Percentiles rank a stretch among this genome's conserved stretches.
These are phyloP conservation scores for Phaeosphaeria sp. DNA, from an alignment of 2,329 filamentous ascomycete species.

Conservation along the genomic window DNA sequence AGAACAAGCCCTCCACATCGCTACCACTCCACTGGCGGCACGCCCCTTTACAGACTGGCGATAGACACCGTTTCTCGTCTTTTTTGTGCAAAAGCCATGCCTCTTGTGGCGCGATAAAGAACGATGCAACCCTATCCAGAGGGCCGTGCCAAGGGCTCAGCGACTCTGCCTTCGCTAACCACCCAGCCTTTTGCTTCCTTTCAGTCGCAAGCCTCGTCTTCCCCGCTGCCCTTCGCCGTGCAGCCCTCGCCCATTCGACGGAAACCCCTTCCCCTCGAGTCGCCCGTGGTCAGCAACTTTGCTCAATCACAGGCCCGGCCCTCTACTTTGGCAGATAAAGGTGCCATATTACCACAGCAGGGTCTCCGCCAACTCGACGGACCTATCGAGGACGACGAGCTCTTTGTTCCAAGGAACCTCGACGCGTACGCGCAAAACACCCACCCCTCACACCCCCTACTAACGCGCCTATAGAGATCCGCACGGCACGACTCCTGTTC, in stretches of 20 bases:
- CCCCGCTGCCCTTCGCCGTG: conserved; percentile 32
- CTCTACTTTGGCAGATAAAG: conserved; percentile 18
- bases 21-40: neutral
- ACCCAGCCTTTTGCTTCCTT: conserved; percentile 54
- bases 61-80: conserved; percentile 26
- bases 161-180: conserved; percentile 49
- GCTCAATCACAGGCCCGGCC: conserved; percentile 48
- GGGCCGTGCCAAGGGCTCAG: conserved; percentile 36
- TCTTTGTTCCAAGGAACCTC: conserved; percentile 46
- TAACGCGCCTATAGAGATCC: conserved; percentile 35
- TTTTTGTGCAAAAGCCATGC: conserved; percentile 48
- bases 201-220: conserved; percentile 50
- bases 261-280: conserved; percentile 62
- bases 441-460: conserved; percentile 7
- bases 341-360: conserved; percentile 29
- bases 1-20: neutral
- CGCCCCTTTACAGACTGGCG: conserved; percentile 19
- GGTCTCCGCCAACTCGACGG: conserved; percentile 16
- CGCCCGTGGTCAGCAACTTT: conserved; percentile 55
- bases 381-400: conserved; percentile 40
- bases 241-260: conserved; percentile 55
- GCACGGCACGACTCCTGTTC: conserved; percentile 42
- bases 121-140: conserved; percentile 39
- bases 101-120: conserved; percentile 31
- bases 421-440: conserved; percentile 41